Evolutionary conservation across 331 rosid genomes (phyloP), one percentile per base, ranked within the genome.

Genomic region (Malus hybrid): DNA sequence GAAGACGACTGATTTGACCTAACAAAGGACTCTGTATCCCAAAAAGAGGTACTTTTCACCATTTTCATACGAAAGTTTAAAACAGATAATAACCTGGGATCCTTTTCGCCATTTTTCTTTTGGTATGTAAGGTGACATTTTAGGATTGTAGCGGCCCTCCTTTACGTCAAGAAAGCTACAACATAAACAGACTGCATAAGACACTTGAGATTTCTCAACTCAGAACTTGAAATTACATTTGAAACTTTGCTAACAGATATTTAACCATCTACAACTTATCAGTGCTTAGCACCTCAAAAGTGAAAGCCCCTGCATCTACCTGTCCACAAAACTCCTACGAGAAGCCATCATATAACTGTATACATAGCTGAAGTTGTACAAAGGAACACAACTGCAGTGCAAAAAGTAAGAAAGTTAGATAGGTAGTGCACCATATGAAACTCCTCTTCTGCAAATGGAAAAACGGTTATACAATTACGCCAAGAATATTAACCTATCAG

Each of bases 81-180:
- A 42, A 70, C 79, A 36, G 79, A 82, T 70, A 13, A 69, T 85
- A 36, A 95, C 99, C 98, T 95, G 98, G 24, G 99, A 95, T 73
- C 97, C 99, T 88, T 95, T 95, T 66, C 98, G 91, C 99, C 99
- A 95, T 80, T 86, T 95, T 73, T 74, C 84, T 86, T 90, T 89
- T 27, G 96, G 93, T 83, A 95, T 89, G 75, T 79, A 80, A 80
- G 92, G 90, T 52, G 99, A 90, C 99, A 95, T 95, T 80, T 84
- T 92, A 9, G 96, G 90, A 78, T 89, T 92, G 89, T 95, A 89
- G 85, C 99, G 97, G 72, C 92, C 97, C 84, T 85, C 98, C 81
- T 89, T 95, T 42, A 70, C 91, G 82, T 95, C 98, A 77, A 90
- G 93, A 89, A 92, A 95, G 85, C 99, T 95, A 85, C 86, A 83